Evolutionary conservation across 1,139 yeast species (phyloP), one percentile per base, ranked within the genome.

Genomic region (Hanseniaspora gamundiae): DNA sequence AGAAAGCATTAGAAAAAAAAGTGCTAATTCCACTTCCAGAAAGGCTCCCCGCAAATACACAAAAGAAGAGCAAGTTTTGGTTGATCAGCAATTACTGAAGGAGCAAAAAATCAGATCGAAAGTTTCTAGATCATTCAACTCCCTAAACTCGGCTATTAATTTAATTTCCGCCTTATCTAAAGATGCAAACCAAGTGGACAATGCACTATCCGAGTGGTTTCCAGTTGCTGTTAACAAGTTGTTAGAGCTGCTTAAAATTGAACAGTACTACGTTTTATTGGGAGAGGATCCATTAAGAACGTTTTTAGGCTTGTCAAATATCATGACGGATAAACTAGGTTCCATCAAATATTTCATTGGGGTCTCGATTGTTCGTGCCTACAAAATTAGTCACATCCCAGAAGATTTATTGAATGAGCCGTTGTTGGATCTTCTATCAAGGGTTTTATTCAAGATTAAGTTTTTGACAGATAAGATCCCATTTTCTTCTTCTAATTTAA

Each of bases 131-230:
- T 59, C 66, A 11, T 71, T 70, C 33, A 55, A 60, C 20, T 58
- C 63, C 20, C 57, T 78, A 14, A 57, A 60, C 21, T 71, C 79
- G 44, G 74, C 80, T 6, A 61, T 82, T 41, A 66, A 68, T 21
- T 59, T 83, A 10, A 65, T 84, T 27, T 61, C 67, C 2, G 71
- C 78, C 22, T 66, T 86, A 38, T 67, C 80, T 0, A 54, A 60
- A 1, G 70, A 68, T 48, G 80, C 80, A 7, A 56, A 55, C 22
- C 54, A 64, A 17, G 78, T 80, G 13, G 80, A 80, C 41, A 86
- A 84, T 53, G 93, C 93, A n/a, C 64, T 74, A 40, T 64, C 69
- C 2, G 52, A 55, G 35, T 88, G 97, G 96, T 82, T 73, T 57
- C 84, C 91, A 0, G 64, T 68, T 27, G 79, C 86, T 1, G 71